These are phyloP conservation scores for Sporisorium graminicola DNA, from an alignment of 1,284 basidiomycete genomes.

Conservation along the genomic window DNA sequence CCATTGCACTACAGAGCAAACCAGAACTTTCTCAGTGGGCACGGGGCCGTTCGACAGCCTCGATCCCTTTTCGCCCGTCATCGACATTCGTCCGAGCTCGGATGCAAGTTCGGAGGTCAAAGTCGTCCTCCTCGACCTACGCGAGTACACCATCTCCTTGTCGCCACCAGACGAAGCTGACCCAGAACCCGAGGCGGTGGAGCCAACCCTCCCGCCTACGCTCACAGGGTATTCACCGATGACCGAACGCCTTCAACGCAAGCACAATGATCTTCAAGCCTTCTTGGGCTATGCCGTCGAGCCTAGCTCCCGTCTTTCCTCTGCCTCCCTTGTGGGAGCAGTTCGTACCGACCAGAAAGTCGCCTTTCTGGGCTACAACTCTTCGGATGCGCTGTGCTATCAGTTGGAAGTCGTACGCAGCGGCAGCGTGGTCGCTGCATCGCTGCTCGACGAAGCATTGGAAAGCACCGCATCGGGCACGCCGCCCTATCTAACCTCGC, in stretches of 20 bases:
- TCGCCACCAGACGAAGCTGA: background rate
- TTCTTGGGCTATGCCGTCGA: slow-evolving; percentile 28
- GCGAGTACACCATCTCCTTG: slow-evolving; percentile 22
- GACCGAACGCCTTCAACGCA: slow-evolving; percentile 31
- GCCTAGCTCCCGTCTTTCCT: slow-evolving; percentile 1
- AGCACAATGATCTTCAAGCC: slow-evolving; percentile 29
- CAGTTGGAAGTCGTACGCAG: slow-evolving; percentile 17
- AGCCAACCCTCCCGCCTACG: slow-evolving; percentile 11
- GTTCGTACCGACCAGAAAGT: slow-evolving; percentile 29
- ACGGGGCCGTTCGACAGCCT: slow-evolving; percentile 4
- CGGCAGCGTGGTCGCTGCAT: background rate
- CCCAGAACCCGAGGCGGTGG: background rate
- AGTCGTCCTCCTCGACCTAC: slow-evolving; percentile 30
- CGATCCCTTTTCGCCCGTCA: slow-evolving; percentile 28
- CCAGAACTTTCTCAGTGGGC: background rate
- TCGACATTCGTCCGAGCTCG: slow-evolving; percentile 13
- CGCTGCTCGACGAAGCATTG: slow-evolving; percentile 20
- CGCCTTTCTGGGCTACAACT: slow-evolving; percentile 41
- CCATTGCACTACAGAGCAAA: slow-evolving; percentile 1
- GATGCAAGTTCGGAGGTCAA: background rate
- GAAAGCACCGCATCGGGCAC: background rate
- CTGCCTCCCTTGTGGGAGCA: slow-evolving; percentile 19
- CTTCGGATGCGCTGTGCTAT: slow-evolving; percentile 29
- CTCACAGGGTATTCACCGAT: slow-evolving; percentile 38
- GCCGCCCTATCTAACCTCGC: slow-evolving; percentile 13